Conservation (phyloP, 768 basidiomycete species). For the Rubroboletus satanas region DNA sequence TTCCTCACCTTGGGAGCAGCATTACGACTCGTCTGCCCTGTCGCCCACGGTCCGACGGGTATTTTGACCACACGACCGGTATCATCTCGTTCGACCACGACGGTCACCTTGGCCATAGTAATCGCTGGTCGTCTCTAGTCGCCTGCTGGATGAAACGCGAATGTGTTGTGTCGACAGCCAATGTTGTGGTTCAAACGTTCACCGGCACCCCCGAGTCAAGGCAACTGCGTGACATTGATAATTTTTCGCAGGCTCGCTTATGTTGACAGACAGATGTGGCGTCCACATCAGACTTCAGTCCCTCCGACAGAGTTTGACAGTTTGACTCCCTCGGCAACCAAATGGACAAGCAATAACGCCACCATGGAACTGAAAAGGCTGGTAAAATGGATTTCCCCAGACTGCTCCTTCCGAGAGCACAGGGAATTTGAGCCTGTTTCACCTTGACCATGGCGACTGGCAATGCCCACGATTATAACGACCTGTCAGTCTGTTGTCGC, state of each 20-base stretch:
- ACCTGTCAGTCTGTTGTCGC: constrained; percentile 15
- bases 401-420: neutral
- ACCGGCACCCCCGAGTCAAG: no score
- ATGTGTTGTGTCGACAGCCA: neutral
- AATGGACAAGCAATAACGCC: neutral
- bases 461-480: constrained; percentile 16
- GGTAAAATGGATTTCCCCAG: constrained; percentile 6
- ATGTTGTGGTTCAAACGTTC: neutral
- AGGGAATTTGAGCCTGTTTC: neutral
- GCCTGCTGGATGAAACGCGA: neutral
- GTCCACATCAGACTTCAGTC: no score
- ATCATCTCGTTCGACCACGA: constrained; percentile 22
- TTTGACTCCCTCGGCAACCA: neutral
- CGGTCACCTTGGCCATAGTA: neutral
- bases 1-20: constrained; percentile 17
- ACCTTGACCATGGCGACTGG: neutral
- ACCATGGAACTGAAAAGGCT: constrained; percentile 2
- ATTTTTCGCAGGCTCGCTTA: neutral
- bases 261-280: no score
- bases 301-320: no score
- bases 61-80: constrained; percentile 16
- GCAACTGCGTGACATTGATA: no score
- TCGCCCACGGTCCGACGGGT: constrained; percentile 8
- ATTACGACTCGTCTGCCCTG: neutral
- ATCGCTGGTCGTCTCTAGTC: neutral